Base-by-base conservation (phyloP, 2,329 filamentous ascomycete genomes). In the Cercospora sesami region DNA sequence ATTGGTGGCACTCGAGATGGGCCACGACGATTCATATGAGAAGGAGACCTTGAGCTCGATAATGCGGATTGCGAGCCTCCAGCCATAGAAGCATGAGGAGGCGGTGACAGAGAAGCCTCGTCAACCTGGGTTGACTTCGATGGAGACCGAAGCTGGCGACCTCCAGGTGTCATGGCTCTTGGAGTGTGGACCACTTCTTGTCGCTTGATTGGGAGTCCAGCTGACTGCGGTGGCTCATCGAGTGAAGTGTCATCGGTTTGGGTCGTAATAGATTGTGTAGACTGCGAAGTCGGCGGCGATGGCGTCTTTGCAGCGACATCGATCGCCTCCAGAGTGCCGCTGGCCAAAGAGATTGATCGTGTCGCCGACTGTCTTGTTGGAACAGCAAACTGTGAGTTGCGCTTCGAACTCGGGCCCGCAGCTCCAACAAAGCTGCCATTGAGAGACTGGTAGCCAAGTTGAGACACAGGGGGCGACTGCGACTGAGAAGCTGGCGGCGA, bases 171-270 rank as follows among this genome's bases (percentile, higher is more conserved):
- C 8, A 45, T 26, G 5, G 66, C 60, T 23, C 66, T 31, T 5
- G 66, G 66, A 33, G 62, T 68, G 51, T 65, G 65, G n/a, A 68
- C 48, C 7, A 68, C 66, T 60, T 68, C 66, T 36, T 65, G 66
- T 16, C 63, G 63, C 59, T 68, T 68, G 51, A 59, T 14, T 2
- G 66, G 58, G 5, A 36, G 45, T 2, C 30, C 60, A 4, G 63
- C 48, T 26, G 66, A 64, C 12, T 21, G 18, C 18, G 62, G 66
- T 12, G 63, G 51, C 58, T 62, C 42, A n/a, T 68, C 66, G 16
- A 53, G 21, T 14, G 64, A 65, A 6, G 66, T 68, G 14, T 58
- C 60, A 9, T 68, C 66, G 3, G 66, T 68, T 36, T 68, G 66
- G 1, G 66, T 68, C 8, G 66, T 64, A n/a, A 68, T 65, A 5